These are phyloP conservation scores for Suaeda aralocaspica DNA, from an alignment of 148 eudicot species.

Conservation along the genomic window DNA sequence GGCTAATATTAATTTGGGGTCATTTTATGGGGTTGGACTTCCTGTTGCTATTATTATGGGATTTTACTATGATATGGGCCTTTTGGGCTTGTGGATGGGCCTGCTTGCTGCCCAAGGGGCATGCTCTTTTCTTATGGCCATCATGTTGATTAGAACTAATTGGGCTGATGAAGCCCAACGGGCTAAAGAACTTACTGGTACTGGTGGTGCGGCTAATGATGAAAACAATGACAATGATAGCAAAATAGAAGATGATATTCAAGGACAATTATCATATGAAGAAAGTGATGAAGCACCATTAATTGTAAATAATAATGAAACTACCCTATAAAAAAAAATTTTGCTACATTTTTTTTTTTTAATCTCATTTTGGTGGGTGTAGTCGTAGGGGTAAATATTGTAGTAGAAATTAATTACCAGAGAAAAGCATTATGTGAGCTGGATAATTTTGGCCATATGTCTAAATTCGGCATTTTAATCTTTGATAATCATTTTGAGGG, in stretches of 20 bases:
- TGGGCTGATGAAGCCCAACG: conserved; percentile 43
- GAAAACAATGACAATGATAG: background rate
- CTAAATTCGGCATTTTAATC: conserved; percentile 23
- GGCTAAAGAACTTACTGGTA: conserved; percentile 37
- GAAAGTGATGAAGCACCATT: background rate
- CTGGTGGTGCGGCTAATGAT: background rate
- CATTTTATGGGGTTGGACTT: conserved; percentile 55
- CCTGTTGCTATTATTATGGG: conserved; percentile 41
- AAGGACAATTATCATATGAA: background rate
- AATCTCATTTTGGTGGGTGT: background rate
- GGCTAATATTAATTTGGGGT: conserved; percentile 48
- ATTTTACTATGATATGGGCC: conserved; percentile 31
- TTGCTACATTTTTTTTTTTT: background rate
- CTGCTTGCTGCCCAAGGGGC: conserved; percentile 40
- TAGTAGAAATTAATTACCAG: background rate
- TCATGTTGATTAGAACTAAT: conserved; percentile 29
- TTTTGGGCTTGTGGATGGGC: conserved; percentile 56
- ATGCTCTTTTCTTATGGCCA: conserved; percentile 34
- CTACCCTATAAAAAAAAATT: conserved; percentile 3
- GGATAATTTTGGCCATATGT: conserved; percentile 12
- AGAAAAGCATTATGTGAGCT: background rate
- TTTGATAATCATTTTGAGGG: background rate
- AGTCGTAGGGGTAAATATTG: conserved; percentile 19
- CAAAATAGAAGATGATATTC: background rate
- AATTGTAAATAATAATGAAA: background rate